These are phyloP conservation scores for Hypoxylon perforatum DNA, from an alignment of 495 filamentous ascomycete genomes.

Conservation along the genomic window DNA sequence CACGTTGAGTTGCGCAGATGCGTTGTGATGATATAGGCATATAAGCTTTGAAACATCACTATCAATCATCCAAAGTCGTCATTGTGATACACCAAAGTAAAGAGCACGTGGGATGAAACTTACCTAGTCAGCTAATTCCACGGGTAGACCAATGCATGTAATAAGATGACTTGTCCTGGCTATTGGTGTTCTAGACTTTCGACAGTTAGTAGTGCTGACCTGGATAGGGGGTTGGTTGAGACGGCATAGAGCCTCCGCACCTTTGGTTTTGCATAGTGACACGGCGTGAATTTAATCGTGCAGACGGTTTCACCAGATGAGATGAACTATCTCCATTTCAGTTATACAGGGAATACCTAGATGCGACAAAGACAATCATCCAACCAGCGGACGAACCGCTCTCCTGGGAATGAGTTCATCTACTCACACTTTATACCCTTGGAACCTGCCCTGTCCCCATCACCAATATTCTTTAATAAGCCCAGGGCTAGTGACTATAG, in stretches of 20 bases:
- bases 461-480: constrained; percentile 3
- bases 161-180: constrained; percentile 4
- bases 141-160: too few species aligned
- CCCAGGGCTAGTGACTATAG: constrained; percentile 1
- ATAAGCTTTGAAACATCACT: too few species aligned
- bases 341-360: constrained; percentile 1
- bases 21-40: too few species aligned
- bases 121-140: constrained; percentile 2
- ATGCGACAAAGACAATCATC: constrained; percentile 6
- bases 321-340: constrained; percentile 25
- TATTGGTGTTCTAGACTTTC: too few species aligned
- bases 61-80: too few species aligned
- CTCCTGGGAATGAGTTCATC: constrained; percentile 10
- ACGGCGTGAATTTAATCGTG: constrained; percentile 4
- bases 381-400: constrained; percentile 14
- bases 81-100: neutral
- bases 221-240: too few species aligned
- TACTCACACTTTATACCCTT: constrained; percentile 29
- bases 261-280: too few species aligned
- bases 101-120: neutral
- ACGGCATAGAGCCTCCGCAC: too few species aligned
- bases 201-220: too few species aligned
- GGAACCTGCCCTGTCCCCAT: neutral
- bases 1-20: too few species aligned
- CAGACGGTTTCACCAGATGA: constrained; percentile 8